phyloP scores from a whole-genome alignment of 2,329 filamentous ascomycete genomes.

The Fusarium marasasianum region DNA sequence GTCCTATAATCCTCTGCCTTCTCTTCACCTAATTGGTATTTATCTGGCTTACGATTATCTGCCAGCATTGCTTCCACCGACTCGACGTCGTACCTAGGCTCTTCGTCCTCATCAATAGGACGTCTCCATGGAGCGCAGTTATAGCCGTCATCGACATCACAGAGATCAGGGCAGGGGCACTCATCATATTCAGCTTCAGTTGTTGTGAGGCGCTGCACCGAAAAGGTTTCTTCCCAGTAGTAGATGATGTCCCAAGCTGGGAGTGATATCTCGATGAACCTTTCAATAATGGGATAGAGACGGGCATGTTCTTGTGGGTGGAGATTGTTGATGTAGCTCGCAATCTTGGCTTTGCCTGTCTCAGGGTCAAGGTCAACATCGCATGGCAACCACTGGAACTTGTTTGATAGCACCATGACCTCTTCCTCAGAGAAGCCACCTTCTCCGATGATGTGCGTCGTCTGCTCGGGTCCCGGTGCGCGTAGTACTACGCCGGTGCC shows the following conservation, averaged over 20 bases:
- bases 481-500: neutral
- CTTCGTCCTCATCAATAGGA: neutral
- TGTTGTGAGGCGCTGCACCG: neutral
- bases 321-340: conserved; percentile 12
- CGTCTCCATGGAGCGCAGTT: neutral
- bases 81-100: neutral
- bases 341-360: neutral
- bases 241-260: neutral
- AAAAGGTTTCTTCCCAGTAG: neutral
- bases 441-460: neutral
- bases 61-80: neutral
- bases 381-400: neutral
- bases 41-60: neutral
- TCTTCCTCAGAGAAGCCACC: neutral
- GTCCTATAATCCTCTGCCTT: neutral
- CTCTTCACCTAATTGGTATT: neutral
- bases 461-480: neutral
- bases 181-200: neutral
- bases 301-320: neutral
- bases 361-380: neutral
- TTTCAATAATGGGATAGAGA: neutral
- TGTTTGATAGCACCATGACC: neutral
- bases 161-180: neutral
- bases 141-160: neutral
- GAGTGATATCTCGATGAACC: neutral